Evolutionary conservation across 179 eudicot species (phyloP).

Genomic region (Sideroxylon spinosum): DNA sequence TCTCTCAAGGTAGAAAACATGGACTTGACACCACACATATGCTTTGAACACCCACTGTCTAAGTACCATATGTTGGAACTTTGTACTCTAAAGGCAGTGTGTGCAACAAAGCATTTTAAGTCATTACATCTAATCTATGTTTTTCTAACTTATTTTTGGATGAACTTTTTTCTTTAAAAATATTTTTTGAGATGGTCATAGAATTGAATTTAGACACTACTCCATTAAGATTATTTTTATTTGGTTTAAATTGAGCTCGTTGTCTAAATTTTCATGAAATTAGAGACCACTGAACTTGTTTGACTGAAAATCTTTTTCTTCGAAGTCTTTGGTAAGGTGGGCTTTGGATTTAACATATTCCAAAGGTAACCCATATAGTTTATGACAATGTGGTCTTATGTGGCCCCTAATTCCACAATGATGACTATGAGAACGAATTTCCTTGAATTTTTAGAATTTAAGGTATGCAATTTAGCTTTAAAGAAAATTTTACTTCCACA

Average conservation of each 20-base stretch:
- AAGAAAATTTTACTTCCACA: too few relatives aligned
- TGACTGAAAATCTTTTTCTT: too few relatives aligned
- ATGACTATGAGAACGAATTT: neutral
- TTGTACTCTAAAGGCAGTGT: neutral
- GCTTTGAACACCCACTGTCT: neutral
- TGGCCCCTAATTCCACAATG: neutral
- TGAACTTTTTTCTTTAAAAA: too few relatives aligned
- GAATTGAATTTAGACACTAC: neutral
- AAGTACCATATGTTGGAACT: neutral
- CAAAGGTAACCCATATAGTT: neutral
- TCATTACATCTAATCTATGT: neutral
- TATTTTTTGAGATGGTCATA: neutral
- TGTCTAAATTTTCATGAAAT: too few relatives aligned
- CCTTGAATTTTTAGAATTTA: too few relatives aligned
- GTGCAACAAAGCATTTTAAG: neutral
- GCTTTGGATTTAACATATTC: neutral
- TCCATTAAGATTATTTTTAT: too few relatives aligned
- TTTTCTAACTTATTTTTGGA: neutral
- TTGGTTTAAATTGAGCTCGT: too few relatives aligned
- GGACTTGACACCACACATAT: neutral
- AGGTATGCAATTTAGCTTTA: too few relatives aligned
- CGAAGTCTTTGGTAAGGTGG: neutral
- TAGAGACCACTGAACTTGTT: too few relatives aligned
- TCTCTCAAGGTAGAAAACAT: neutral
- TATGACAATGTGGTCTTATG: neutral